phyloP scores from a whole-genome alignment of 176 grass and related monocot species.

The Elaeis guineensis region DNA sequence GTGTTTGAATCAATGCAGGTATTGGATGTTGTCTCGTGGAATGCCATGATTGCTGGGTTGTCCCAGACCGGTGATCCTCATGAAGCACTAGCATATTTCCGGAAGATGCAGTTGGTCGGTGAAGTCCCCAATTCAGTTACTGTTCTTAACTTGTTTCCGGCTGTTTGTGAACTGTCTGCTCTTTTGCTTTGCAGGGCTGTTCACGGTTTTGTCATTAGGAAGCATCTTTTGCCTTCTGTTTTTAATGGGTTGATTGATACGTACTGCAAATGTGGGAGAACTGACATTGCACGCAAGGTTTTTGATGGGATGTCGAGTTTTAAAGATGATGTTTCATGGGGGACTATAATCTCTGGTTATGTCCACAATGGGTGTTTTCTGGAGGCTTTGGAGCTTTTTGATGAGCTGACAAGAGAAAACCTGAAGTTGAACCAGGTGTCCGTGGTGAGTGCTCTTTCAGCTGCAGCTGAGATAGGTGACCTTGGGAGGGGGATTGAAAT shows the following conservation, averaged over 20 bases:
- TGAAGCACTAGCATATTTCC: constrained; percentile 45
- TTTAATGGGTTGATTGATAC: constrained; percentile 52
- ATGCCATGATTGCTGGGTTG: constrained; percentile 49
- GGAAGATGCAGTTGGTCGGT: constrained; percentile 34
- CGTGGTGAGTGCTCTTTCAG: constrained; percentile 53
- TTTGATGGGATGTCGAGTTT: constrained; percentile 43
- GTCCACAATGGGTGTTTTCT: constrained; percentile 39
- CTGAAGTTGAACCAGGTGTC: constrained; percentile 43
- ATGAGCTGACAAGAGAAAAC: constrained; percentile 24
- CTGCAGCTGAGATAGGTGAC: constrained; percentile 51
- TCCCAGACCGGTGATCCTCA: constrained; percentile 18
- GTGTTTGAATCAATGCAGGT: constrained; percentile 61
- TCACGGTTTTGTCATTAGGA: constrained; percentile 45
- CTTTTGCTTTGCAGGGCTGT: constrained; percentile 34
- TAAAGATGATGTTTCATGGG: constrained; percentile 64
- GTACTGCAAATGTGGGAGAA: constrained; percentile 45
- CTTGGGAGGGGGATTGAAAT: constrained; percentile 35
- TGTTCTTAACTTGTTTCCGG: constrained; percentile 51
- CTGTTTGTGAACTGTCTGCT: constrained; percentile 34
- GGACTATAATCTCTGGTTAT: constrained; percentile 66
- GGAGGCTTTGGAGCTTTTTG: constrained; percentile 51
- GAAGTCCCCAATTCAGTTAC: constrained; percentile 50
- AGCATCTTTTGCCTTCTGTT: constrained; percentile 28
- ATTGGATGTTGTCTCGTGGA: constrained; percentile 57
- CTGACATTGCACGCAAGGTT: constrained; percentile 30